Conservation (phyloP, 768 basidiomycete species). For the Porphyrellus cyaneotinctus region DNA sequence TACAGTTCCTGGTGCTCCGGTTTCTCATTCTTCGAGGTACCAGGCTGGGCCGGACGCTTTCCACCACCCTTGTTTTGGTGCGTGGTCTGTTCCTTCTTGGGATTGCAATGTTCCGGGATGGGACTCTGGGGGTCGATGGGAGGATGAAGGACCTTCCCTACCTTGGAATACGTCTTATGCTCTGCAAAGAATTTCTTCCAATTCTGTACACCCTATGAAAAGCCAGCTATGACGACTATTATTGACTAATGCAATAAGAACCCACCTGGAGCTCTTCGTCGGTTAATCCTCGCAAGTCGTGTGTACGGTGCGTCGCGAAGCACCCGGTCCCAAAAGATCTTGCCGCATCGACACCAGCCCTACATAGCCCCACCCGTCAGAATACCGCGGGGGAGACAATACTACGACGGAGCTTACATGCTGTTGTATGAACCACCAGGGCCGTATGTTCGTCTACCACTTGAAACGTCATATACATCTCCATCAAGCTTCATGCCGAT, state of each 20-base stretch:
- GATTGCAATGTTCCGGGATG: conserved; percentile 70
- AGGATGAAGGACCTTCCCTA: conserved; percentile 71
- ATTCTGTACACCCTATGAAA: conserved; percentile 61
- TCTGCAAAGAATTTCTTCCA: conserved; percentile 90
- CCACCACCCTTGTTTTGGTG: conserved; percentile 25
- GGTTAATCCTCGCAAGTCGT: conserved; percentile 81
- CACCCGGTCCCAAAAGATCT: conserved; percentile 93
- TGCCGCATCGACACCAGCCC: conserved; percentile 86
- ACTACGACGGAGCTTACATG: conserved; percentile 43
- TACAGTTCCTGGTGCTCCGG: conserved; percentile 29
- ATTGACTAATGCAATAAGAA: conserved; percentile 7
- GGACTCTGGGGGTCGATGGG: conserved; percentile 74
- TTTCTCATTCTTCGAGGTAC: conserved; percentile 8
- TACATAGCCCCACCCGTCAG: conserved; percentile 31
- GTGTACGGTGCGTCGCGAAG: conserved; percentile 84
- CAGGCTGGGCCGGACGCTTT: conserved; percentile 27
- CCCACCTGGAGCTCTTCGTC: conserved; percentile 68
- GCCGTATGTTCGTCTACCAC: conserved; percentile 72
- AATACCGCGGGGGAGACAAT: conserved; percentile 17
- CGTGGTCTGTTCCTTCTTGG: conserved; percentile 45
- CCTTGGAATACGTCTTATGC: conserved; percentile 73
- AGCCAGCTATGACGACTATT: background rate
- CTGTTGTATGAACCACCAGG: conserved; percentile 81
- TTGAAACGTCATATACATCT: conserved; percentile 90
- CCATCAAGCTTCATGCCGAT: conserved; percentile 68